Evolutionary conservation across 2,329 filamentous ascomycete genomes (phyloP), one percentile per base, ranked within the genome.

Genomic region (Didymella glomerata): DNA sequence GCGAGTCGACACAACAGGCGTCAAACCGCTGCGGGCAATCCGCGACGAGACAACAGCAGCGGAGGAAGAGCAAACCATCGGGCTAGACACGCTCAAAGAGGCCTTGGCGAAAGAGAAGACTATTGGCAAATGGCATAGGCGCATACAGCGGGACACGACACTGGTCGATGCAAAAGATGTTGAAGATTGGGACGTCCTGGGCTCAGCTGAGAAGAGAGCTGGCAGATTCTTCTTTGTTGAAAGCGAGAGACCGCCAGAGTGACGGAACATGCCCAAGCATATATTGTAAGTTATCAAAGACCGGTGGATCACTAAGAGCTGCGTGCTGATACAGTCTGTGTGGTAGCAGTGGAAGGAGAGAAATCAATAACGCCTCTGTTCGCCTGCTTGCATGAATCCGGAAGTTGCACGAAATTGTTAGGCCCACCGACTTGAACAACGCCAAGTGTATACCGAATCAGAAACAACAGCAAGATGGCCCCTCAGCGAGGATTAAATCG

Each of bases 181-280:
- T 1, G 87, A 90, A 77, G 79, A 86, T 61, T 94, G 92, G 86
- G 84, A 95, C 79, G 87, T 89, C 0, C 75, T 95, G 47, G 83
- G 82, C 1, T 84, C 84, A 53, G 90, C 91, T 0, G 81, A 84
- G 16, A 86, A 84, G 68, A 92, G 82, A 53, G 84, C 84, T 4
- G 91, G 90, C 14, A 86, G 84, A 64, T 96, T 89, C 69, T 94
- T 96, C 67, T 87, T 94, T 8, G 92, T 95, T 2, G 86, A 91
- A 63, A 88, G 85, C 65, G 83, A 82, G 32, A 84, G 82, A 53
- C 63, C 71, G 7, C 67, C 68, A 24, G 71, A 75, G 51, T 75
- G 58, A 63, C 9, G 16, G 11, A 3, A 20, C 10, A 2, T 20
- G 10, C 22, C 24, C 34, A 22, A 14, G 47, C n/a, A 22, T 48